These are phyloP conservation scores for Mycena pura DNA, from an alignment of 768 basidiomycete species.

Conservation along the genomic window DNA sequence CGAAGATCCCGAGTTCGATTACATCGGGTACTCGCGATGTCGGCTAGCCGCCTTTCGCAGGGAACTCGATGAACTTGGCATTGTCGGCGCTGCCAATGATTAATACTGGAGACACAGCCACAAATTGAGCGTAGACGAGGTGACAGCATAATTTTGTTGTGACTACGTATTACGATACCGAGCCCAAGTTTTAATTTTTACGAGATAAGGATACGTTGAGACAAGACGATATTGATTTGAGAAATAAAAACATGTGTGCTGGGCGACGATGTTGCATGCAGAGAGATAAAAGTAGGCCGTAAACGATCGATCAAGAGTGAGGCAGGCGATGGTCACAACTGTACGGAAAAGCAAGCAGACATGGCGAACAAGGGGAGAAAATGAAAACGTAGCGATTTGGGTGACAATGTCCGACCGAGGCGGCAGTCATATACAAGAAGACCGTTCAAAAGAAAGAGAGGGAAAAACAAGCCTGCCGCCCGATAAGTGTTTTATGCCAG, in stretches of 20 bases:
- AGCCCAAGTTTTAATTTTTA: constrained; percentile 13
- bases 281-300: constrained; percentile 51
- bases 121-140: too few relatives aligned
- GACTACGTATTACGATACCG: constrained; percentile 1
- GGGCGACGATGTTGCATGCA: constrained; percentile 37
- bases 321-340: constrained; percentile 11
- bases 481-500: constrained; percentile 15
- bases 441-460: constrained; percentile 32
- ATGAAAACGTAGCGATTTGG: constrained; percentile 23
- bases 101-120: too few relatives aligned
- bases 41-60: constrained; percentile 69
- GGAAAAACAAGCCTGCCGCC: constrained; percentile 24
- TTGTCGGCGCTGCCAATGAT: too few relatives aligned
- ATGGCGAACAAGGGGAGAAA: constrained; percentile 29
- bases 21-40: constrained; percentile 79
- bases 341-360: constrained; percentile 24
- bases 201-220: constrained; percentile 17
- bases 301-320: constrained; percentile 37
- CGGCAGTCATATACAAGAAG: constrained; percentile 42
- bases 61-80: constrained; percentile 49
- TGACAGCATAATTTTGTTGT: too few relatives aligned
- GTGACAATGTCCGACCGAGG: constrained; percentile 52
- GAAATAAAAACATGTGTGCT: constrained; percentile 33
- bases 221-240: constrained; percentile 28
- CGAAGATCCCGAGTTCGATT: constrained; percentile 84